Base-by-base conservation (phyloP, 345 rosid species). In the Hirschfeldia incana region DNA sequence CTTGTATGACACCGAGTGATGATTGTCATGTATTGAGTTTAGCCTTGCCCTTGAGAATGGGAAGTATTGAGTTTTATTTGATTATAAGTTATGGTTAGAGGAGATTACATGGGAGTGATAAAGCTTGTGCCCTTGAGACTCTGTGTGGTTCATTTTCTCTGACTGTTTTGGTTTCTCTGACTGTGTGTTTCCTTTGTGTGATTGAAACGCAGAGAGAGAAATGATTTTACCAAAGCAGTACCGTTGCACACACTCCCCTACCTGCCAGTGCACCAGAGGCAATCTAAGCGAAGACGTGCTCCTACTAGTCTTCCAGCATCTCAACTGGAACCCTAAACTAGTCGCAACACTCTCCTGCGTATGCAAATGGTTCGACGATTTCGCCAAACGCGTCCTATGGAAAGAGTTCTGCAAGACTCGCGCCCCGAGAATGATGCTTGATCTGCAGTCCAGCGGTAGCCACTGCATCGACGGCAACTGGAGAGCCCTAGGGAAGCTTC, bases 331-430 rank as follows among this genome's bases (percentile, higher is more conserved):
- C 77, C 99, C 98, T 1, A 91, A 90, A 70, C 72, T 88, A 85
- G 91, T 96, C 16, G 97, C 97, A 21, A 84, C 89, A 39, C 68
- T 96, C 46, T 96, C 98, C 10, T 88, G 90, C 49, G 87, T 79
- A 8, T 96, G 99, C 88, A 96, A 91, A 81, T 96, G 98, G 99
- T 93, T 96, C 53, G 98, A 96, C 76, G 99, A 93, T 85, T 86
- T 96, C 71, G 97, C 97, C 67, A 96, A 96, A 86, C 86, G 97
- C 32, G 92, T 96, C 10, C 78, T 96, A 8, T 96, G 99, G 98
- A 96, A 93, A 83, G 98, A 93, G 81, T 96, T 96, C 55, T 96
- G 99, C 85, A 83, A 84, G 82, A 87, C 90, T 5, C 93, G 99
- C 67, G 99, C 98, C 44, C 98, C 97, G 2, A 93, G 88, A 75